Percentiles rank a stretch among this genome's conserved stretches.
Conservation (phyloP, 2,329 filamentous ascomycete species). For the Aspergillus sp. region DNA sequence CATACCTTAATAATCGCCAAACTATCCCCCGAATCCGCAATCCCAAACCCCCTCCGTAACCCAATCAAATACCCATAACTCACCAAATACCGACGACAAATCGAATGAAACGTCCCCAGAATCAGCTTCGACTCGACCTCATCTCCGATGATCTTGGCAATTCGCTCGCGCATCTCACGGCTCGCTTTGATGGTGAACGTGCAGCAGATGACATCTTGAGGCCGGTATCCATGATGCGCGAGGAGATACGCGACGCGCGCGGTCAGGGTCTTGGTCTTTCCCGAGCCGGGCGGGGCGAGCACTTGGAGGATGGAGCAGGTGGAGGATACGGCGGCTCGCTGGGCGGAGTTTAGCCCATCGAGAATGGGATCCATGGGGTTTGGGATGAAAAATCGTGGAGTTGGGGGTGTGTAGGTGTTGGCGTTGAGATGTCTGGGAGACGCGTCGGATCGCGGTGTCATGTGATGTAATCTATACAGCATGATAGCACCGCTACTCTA, state of each 20-base stretch:
- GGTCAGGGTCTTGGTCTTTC: slow-evolving; percentile 93
- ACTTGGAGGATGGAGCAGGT: slow-evolving; percentile 57
- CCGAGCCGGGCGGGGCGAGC: slow-evolving; percentile 62
- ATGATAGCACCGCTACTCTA: neutral
- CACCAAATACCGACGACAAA: slow-evolving; percentile 77
- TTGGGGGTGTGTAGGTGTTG: slow-evolving; percentile 1
- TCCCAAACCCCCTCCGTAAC: slow-evolving; percentile 77
- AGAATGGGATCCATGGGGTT: slow-evolving; percentile 52
- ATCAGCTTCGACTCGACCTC: slow-evolving; percentile 71
- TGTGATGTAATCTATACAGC: slow-evolving; percentile 12
- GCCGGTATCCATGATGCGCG: slow-evolving; percentile 64
- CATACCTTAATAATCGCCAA: slow-evolving; percentile 64
- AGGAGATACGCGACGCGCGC: slow-evolving; percentile 88
- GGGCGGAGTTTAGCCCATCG: slow-evolving; percentile 59
- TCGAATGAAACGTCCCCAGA: slow-evolving; percentile 91
- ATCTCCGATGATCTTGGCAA: slow-evolving; percentile 74
- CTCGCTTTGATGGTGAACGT: slow-evolving; percentile 97
- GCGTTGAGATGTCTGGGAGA: slow-evolving; percentile 4
- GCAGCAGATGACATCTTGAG: slow-evolving; percentile 87
- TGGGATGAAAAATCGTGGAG: slow-evolving; percentile 1
- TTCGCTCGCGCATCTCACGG: slow-evolving; percentile 85
- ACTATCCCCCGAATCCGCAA: slow-evolving; percentile 80
- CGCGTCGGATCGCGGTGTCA: slow-evolving; percentile 23
- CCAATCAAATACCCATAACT: slow-evolving; percentile 82
- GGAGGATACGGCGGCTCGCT: slow-evolving; percentile 61